These are phyloP conservation scores for Colletotrichum sidae DNA, from an alignment of 2,329 filamentous ascomycete species.

Conservation along the genomic window DNA sequence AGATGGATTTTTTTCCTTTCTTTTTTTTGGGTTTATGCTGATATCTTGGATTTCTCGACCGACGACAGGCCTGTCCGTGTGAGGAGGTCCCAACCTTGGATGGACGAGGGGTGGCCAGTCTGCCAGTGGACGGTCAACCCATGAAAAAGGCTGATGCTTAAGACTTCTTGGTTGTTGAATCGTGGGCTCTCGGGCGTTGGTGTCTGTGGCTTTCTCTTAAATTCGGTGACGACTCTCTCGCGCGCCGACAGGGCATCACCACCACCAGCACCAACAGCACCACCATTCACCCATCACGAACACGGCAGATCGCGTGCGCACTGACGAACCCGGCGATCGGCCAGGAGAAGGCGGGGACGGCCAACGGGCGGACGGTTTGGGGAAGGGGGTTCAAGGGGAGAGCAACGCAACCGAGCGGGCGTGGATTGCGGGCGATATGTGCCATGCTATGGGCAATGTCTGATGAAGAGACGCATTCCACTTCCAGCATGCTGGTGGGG, in stretches of 20 bases:
- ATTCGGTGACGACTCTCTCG: neutral
- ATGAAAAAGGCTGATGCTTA: no score
- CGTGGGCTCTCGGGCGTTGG: no score
- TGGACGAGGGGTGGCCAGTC: no score
- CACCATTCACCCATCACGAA: neutral
- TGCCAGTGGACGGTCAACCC: no score
- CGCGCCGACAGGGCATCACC: neutral
- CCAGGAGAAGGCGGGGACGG: constrained; percentile 13
- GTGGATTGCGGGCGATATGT: neutral
- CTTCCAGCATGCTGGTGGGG: constrained; percentile 3
- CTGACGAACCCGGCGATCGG: constrained; percentile 15
- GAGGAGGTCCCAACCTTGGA: no score
- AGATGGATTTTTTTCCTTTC: no score
- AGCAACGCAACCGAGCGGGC: constrained; percentile 2
- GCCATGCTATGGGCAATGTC: no score
- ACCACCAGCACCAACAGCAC: neutral
- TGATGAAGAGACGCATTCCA: neutral
- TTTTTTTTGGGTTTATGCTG: no score
- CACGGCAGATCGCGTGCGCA: constrained; percentile 18
- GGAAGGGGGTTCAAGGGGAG: constrained; percentile 7
- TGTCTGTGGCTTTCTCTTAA: no score
- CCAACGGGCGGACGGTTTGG: neutral
- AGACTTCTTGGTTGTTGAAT: no score
- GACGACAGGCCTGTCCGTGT: no score
- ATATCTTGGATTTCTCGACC: no score